phyloP scores from a whole-genome alignment of 2,329 filamentous ascomycete genomes.

The Trematosphaeria pertusa region DNA sequence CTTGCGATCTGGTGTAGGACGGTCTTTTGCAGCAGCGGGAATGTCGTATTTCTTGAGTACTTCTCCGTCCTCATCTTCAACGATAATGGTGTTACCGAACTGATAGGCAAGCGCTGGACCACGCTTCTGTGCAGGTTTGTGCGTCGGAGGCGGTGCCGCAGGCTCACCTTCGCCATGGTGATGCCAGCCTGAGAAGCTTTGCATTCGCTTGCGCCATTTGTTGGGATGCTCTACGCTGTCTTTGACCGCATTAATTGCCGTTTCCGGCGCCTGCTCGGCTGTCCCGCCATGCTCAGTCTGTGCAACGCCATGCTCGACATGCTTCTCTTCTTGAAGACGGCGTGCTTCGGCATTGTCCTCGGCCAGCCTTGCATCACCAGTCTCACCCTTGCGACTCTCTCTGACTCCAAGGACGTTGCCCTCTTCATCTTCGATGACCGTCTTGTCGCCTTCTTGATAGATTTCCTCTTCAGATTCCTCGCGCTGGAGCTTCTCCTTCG shows the following conservation, averaged over 20 bases:
- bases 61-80: conserved; percentile 86
- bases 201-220: conserved; percentile 54
- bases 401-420: conserved; percentile 82
- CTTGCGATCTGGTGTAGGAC: conserved; percentile 37
- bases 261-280: conserved; percentile 39
- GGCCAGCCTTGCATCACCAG: conserved; percentile 66
- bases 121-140: conserved; percentile 52
- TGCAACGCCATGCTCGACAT: conserved; percentile 52
- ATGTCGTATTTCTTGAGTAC: conserved; percentile 86
- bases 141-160: conserved; percentile 36
- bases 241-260: conserved; percentile 45
- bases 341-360: conserved; percentile 63
- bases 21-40: conserved; percentile 59
- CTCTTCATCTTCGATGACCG: conserved; percentile 84
- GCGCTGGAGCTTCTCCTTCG: conserved; percentile 41
- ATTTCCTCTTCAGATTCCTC: conserved; percentile 63
- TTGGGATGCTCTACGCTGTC: conserved; percentile 45
- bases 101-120: conserved; percentile 84
- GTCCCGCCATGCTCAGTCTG: conserved; percentile 58
- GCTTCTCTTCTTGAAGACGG: conserved; percentile 61
- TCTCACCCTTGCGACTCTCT: conserved; percentile 49
- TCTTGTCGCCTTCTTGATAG: conserved; percentile 79
- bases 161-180: conserved; percentile 48
- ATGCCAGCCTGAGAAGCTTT: conserved; percentile 54
- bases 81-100: conserved; percentile 87